Evolutionary conservation across 1,284 basidiomycete genomes (phyloP).

Genomic region (Sanghuangporus sanghuang): DNA sequence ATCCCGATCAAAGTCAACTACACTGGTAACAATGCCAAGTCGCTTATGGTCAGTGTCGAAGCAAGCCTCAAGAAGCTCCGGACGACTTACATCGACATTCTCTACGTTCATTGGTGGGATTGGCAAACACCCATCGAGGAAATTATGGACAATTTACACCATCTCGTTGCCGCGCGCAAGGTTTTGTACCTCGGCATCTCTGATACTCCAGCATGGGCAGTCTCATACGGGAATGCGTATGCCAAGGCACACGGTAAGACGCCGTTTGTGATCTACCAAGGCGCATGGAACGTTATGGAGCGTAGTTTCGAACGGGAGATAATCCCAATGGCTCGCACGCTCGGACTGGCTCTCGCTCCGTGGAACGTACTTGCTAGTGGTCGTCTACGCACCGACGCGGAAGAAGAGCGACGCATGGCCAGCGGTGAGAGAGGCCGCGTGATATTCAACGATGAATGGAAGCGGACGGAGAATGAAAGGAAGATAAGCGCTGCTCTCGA

Average conservation of each 20-base stretch:
- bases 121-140: slow-evolving; percentile 32
- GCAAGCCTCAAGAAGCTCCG: slow-evolving; percentile 39
- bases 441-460: slow-evolving; percentile 8
- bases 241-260: slow-evolving; percentile 40
- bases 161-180: slow-evolving; percentile 44
- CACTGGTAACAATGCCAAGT: slow-evolving; percentile 33
- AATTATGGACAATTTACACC: slow-evolving; percentile 25
- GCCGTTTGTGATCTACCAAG: slow-evolving; percentile 50
- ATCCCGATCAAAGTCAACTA: slow-evolving; percentile 28
- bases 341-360: slow-evolving; percentile 45
- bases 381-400: slow-evolving; percentile 21
- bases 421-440: slow-evolving; percentile 16
- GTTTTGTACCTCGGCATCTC: slow-evolving; percentile 37
- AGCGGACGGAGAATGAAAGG: slow-evolving; percentile 17
- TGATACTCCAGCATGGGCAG: slow-evolving; percentile 26
- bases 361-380: slow-evolving; percentile 46
- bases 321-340: slow-evolving; percentile 45
- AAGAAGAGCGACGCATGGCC: slow-evolving; percentile 15
- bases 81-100: slow-evolving; percentile 39
- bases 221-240: slow-evolving; percentile 37
- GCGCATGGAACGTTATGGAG: slow-evolving; percentile 44
- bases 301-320: slow-evolving; percentile 51
- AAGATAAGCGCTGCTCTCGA: slow-evolving; percentile 18
- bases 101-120: slow-evolving; percentile 43
- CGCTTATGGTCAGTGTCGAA: slow-evolving; percentile 29